A percentile compares a stretch with the other conserved stretches of the same genome.
Conservation (phyloP, 306 rosid genomes). For the Vigna nakashimae region DNA sequence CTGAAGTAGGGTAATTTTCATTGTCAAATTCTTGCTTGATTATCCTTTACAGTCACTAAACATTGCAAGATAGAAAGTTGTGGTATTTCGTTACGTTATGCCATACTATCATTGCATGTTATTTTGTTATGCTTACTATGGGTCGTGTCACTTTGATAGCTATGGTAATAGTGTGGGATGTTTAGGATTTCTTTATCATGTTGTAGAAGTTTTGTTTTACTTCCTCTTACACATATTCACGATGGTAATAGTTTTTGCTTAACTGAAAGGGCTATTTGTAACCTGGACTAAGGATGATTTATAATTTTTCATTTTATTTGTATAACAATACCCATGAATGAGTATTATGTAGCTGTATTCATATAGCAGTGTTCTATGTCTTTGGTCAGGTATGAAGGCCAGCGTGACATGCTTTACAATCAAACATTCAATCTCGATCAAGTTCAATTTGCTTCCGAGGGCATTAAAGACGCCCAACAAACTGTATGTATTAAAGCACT, state of each 20-base stretch:
- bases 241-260: background rate
- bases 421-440: slow-evolving; percentile 98
- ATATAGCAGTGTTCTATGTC: slow-evolving; percentile 13
- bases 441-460: slow-evolving; percentile 95
- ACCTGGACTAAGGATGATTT: background rate
- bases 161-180: background rate
- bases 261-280: slow-evolving; percentile 19
- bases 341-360: slow-evolving; percentile 32
- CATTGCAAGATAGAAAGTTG: background rate
- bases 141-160: background rate
- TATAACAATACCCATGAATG: background rate
- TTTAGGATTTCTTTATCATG: background rate
- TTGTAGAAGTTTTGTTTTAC: background rate
- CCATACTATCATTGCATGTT: background rate
- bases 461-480: slow-evolving; percentile 96
- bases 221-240: background rate
- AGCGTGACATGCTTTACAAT: slow-evolving; percentile 92
- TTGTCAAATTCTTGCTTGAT: background rate
- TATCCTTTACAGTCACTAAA: background rate
- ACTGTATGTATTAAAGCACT: slow-evolving; percentile 66
- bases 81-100: background rate
- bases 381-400: slow-evolving; percentile 95
- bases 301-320: slow-evolving; percentile 13
- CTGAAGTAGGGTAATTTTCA: background rate
- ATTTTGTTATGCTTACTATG: background rate